Evolutionary conservation across 2,329 filamentous ascomycete species (phyloP).

Genomic region (Colletotrichum neosansevieriae): DNA sequence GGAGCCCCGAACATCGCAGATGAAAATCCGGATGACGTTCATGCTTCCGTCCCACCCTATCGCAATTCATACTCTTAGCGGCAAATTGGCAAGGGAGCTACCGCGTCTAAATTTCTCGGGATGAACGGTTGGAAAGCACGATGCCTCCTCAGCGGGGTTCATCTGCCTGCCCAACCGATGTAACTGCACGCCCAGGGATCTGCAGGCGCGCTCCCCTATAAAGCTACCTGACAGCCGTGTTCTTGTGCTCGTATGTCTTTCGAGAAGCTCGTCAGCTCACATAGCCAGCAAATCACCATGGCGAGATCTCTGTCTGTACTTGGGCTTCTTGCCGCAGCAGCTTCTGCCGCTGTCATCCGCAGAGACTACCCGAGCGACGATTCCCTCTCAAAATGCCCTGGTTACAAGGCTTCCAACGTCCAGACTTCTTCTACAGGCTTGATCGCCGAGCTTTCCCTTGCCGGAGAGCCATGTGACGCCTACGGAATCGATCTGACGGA

Average conservation of each 20-base stretch:
- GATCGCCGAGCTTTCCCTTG: constrained; percentile 53
- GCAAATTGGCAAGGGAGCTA: background rate
- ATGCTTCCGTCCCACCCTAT: constrained; percentile 21
- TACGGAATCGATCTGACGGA: constrained; percentile 44
- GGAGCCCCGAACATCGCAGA: constrained; percentile 20
- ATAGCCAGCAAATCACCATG: constrained; percentile 22
- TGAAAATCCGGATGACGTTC: constrained; percentile 33
- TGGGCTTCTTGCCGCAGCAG: constrained; percentile 22
- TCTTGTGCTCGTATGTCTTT: background rate
- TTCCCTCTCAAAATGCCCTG: constrained; percentile 29
- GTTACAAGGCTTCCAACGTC: constrained; percentile 71
- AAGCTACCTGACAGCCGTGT: constrained; percentile 4
- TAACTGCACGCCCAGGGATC: constrained; percentile 18
- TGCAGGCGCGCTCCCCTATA: constrained; percentile 20
- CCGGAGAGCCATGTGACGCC: constrained; percentile 43
- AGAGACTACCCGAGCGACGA: constrained; percentile 37
- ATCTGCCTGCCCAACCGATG: constrained; percentile 4
- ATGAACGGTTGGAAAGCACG: constrained; percentile 31
- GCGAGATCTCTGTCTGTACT: constrained; percentile 27
- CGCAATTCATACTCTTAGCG: background rate
- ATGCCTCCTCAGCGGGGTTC: constrained; percentile 10
- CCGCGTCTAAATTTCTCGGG: constrained; percentile 8
- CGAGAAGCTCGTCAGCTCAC: constrained; percentile 4
- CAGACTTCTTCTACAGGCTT: constrained; percentile 64
- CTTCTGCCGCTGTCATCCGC: constrained; percentile 32